These are phyloP conservation scores for Coemansia sp. DNA, from an alignment of 192 early-diverging fungal species.

Conservation along the genomic window DNA sequence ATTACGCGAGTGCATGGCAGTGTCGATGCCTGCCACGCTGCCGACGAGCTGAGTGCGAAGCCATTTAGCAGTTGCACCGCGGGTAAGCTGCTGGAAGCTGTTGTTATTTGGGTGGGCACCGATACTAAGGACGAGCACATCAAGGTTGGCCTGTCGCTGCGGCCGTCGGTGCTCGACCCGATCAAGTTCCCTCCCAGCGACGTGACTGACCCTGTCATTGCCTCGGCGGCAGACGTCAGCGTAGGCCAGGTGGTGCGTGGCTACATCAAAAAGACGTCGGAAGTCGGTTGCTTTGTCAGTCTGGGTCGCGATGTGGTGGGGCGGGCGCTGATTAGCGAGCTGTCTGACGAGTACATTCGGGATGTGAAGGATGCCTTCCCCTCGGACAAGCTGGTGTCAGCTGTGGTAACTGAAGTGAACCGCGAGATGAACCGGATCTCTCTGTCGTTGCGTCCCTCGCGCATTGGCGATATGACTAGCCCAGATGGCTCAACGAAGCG, in stretches of 20 bases:
- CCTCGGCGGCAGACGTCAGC: constrained; percentile 56
- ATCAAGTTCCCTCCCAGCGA: constrained; percentile 20
- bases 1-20: constrained; percentile 55
- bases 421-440: constrained; percentile 60
- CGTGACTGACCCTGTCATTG: constrained; percentile 55
- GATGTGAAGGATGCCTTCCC: constrained; percentile 76
- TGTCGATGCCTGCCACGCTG: constrained; percentile 61
- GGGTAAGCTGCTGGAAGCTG: constrained; percentile 19
- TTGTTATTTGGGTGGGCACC: background rate
- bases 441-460: constrained; percentile 68
- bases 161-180: constrained; percentile 56
- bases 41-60: constrained; percentile 47
- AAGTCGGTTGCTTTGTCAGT: constrained; percentile 73
- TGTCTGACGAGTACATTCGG: constrained; percentile 83
- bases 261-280: constrained; percentile 67
- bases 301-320: constrained; percentile 63
- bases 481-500: constrained; percentile 33
- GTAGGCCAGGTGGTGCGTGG: constrained; percentile 69
- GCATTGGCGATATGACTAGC: constrained; percentile 26
- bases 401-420: constrained; percentile 65
- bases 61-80: constrained; percentile 17
- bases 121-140: constrained; percentile 22
- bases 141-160: constrained; percentile 65
- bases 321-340: constrained; percentile 81
- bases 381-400: constrained; percentile 74